phyloP scores from a whole-genome alignment of 2,329 filamentous ascomycete species.

The Penicillium thymicola region DNA sequence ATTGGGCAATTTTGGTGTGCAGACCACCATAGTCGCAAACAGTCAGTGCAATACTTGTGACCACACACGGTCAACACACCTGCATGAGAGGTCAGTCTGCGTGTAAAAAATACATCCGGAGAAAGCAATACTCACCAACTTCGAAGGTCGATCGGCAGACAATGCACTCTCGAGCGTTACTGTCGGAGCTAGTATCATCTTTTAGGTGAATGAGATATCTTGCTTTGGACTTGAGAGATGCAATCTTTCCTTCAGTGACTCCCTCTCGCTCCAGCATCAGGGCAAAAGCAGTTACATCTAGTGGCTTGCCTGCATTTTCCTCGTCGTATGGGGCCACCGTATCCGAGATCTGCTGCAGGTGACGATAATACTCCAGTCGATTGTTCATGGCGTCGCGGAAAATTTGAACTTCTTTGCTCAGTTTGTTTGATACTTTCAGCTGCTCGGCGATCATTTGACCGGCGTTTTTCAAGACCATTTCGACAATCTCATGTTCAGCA shows the following conservation, averaged over 20 bases:
- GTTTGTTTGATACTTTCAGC: slow-evolving; percentile 47
- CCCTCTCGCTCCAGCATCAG: slow-evolving; percentile 49
- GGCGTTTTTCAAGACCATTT: slow-evolving; percentile 59
- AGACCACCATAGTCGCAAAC: slow-evolving; percentile 74
- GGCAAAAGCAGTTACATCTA: slow-evolving; percentile 51
- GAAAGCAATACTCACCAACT: slow-evolving; percentile 61
- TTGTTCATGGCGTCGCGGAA: slow-evolving; percentile 80
- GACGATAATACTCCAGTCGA: slow-evolving; percentile 83
- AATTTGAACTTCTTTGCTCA: slow-evolving; percentile 66
- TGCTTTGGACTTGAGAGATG: slow-evolving; percentile 66
- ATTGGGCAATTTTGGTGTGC: slow-evolving; percentile 74
- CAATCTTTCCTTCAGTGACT: slow-evolving; percentile 56
- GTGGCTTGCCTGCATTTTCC: slow-evolving; percentile 51
- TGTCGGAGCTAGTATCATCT: slow-evolving; percentile 60
- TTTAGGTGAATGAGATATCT: slow-evolving; percentile 67
- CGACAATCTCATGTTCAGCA: slow-evolving; percentile 64
- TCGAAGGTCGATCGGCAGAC: slow-evolving; percentile 80
- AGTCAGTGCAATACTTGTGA: slow-evolving; percentile 88
- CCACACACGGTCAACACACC: slow-evolving; percentile 70
- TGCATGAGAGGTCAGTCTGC: slow-evolving; percentile 16
- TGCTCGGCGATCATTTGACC: slow-evolving; percentile 54
- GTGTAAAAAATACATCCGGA: neutral
- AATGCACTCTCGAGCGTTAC: slow-evolving; percentile 67
- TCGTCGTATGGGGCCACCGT: slow-evolving; percentile 74
- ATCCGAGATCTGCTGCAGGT: slow-evolving; percentile 88